These are phyloP conservation scores for Cephalotrichum gorgonifer DNA, from an alignment of 2,329 filamentous ascomycete species.

Conservation along the genomic window DNA sequence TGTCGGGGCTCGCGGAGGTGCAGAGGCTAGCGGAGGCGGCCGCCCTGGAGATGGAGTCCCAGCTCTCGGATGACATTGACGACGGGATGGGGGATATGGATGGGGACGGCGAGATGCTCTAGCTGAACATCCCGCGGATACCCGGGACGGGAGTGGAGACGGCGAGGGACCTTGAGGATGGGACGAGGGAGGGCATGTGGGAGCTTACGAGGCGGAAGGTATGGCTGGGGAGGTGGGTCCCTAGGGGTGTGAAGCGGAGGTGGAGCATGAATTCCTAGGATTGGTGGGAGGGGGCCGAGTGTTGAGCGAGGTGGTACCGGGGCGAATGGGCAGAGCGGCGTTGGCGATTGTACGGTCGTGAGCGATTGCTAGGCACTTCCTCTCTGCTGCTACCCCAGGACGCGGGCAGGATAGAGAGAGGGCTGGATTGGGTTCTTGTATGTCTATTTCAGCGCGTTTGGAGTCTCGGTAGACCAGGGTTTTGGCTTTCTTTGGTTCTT, in stretches of 20 bases:
- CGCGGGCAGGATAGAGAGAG: no score
- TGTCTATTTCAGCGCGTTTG: no score
- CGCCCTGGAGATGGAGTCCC: conserved; percentile 47
- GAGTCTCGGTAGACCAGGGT: no score
- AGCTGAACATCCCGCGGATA: no score
- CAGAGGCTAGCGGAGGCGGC: conserved; percentile 46
- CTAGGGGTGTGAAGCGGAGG: background rate
- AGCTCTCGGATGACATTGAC: conserved; percentile 48
- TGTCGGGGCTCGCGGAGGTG: conserved; percentile 66
- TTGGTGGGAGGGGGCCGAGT: background rate
- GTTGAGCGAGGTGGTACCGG: background rate
- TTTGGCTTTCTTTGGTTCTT: no score
- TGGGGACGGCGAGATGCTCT: conserved; percentile 45
- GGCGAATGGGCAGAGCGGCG: background rate
- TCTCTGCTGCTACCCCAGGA: no score
- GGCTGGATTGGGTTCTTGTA: no score
- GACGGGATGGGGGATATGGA: conserved; percentile 34
- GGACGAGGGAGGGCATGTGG: background rate
- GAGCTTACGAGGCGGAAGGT: background rate
- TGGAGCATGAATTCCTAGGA: background rate
- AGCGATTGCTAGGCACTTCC: no score
- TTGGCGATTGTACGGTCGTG: no score
- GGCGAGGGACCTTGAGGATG: background rate
- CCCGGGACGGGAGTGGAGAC: background rate
- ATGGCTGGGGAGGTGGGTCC: background rate